Conservation (phyloP, 257 asterid genomes). For the Nicotiana undulata region DNA sequence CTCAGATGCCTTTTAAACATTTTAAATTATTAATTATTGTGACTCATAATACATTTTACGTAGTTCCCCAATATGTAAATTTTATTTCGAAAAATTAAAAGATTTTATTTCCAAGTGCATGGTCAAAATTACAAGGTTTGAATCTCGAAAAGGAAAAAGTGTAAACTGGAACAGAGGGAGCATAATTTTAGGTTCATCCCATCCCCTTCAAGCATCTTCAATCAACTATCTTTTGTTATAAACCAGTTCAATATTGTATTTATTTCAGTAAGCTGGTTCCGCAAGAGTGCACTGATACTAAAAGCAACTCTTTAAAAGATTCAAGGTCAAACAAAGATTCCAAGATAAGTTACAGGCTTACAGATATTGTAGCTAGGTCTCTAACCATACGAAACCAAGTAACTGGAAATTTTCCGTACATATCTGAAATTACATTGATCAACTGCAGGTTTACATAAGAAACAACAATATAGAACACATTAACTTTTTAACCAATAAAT, state of each 20-base stretch:
- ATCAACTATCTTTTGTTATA: background rate
- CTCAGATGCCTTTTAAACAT: no score
- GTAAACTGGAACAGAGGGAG: no score
- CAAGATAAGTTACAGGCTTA: background rate
- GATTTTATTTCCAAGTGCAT: no score
- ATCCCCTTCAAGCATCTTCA: background rate
- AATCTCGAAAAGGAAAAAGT: no score
- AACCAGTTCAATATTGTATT: background rate
- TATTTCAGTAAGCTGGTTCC: background rate
- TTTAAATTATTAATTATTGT: no score
- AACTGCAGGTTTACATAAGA: background rate
- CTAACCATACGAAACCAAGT: background rate
- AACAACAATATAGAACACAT: background rate
- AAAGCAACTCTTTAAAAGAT: background rate
- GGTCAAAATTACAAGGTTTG: no score
- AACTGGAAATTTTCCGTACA: background rate
- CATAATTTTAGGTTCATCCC: background rate
- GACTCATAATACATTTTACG: no score
- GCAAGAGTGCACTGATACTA: background rate
- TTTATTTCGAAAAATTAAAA: no score
- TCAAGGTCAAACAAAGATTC: background rate
- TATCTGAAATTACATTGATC: background rate
- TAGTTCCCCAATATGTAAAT: no score
- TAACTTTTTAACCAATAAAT: background rate
- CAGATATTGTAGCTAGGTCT: background rate